Percentiles rank a stretch among this genome's conserved stretches.
Conservation (phyloP, 495 filamentous ascomycete genomes). For the Usnea hakonensis region DNA sequence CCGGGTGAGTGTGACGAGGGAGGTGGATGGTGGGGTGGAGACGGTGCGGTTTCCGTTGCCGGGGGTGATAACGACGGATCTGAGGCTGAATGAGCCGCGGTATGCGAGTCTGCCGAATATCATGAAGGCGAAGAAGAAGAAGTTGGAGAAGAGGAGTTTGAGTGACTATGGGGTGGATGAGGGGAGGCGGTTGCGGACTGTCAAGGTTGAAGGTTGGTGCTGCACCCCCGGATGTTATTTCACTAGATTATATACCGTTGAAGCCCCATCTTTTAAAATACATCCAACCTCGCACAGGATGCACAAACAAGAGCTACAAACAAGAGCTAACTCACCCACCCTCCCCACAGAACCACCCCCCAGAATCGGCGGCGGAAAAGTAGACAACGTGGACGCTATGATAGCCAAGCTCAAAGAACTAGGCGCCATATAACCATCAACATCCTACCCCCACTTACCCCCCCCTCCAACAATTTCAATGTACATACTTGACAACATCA, state of each 20-base stretch:
- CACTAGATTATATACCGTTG: too few relatives aligned
- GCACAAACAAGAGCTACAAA: too few relatives aligned
- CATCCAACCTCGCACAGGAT: too few relatives aligned
- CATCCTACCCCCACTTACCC: too few relatives aligned
- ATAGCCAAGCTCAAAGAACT: slow-evolving; percentile 90
- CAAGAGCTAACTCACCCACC: too few relatives aligned
- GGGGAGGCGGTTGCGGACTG: slow-evolving; percentile 69
- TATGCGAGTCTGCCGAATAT: slow-evolving; percentile 96
- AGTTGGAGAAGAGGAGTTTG: slow-evolving; percentile 80
- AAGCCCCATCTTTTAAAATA: too few relatives aligned
- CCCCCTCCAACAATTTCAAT: too few relatives aligned
- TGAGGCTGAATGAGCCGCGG: slow-evolving; percentile 88
- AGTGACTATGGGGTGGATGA: slow-evolving; percentile 70
- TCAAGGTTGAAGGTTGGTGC: slow-evolving; percentile 56
- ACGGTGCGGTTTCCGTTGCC: slow-evolving; percentile 77
- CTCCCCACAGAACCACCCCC: slow-evolving; percentile 73
- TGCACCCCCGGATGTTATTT: too few relatives aligned
- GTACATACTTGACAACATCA: slow-evolving; percentile 2
- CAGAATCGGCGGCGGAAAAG: slow-evolving; percentile 89
- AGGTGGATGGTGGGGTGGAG: slow-evolving; percentile 94
- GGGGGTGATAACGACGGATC: slow-evolving; percentile 88
- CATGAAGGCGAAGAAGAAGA: slow-evolving; percentile 99
- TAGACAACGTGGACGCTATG: slow-evolving; percentile 91
- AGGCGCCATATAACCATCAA: slow-evolving; percentile 85
- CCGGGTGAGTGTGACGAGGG: slow-evolving; percentile 65